phyloP scores from a whole-genome alignment of 2,329 filamentous ascomycete genomes.

The Colletotrichum lindemuthianum region DNA sequence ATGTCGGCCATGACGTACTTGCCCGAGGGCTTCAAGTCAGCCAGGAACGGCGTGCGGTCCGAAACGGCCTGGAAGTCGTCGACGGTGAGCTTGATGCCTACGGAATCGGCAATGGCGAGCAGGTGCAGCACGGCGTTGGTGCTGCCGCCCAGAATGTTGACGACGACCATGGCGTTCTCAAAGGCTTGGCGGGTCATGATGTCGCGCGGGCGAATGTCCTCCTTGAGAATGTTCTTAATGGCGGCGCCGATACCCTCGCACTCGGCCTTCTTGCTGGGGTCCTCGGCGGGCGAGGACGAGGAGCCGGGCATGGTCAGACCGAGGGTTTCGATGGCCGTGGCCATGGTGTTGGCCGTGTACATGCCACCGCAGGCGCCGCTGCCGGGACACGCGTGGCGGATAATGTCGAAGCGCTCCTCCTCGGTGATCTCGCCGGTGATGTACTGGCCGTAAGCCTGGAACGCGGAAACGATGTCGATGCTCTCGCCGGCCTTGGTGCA shows the following conservation, averaged over 20 bases:
- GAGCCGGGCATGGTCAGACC: slow-evolving; percentile 86
- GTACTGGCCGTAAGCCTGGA: slow-evolving; percentile 97
- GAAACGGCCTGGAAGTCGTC: slow-evolving; percentile 89
- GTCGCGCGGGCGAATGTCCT: slow-evolving; percentile 81
- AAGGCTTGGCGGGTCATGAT: slow-evolving; percentile 84
- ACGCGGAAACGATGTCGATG: slow-evolving; percentile 96
- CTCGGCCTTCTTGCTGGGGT: slow-evolving; percentile 75
- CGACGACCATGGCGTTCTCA: slow-evolving; percentile 85
- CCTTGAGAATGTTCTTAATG: slow-evolving; percentile 77
- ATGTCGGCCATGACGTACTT: slow-evolving; percentile 88
- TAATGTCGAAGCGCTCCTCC: slow-evolving; percentile 92
- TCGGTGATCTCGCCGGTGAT: slow-evolving; percentile 91
- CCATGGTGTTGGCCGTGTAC: slow-evolving; percentile 97
- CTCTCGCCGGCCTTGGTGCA: slow-evolving; percentile 80
- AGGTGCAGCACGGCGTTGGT: slow-evolving; percentile 88
- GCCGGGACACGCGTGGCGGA: slow-evolving; percentile 82
- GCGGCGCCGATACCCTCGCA: slow-evolving; percentile 77
- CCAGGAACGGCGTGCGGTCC: slow-evolving; percentile 81
- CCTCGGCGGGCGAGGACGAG: slow-evolving; percentile 82
- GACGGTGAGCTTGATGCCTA: slow-evolving; percentile 83
- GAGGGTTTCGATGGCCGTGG: slow-evolving; percentile 91
- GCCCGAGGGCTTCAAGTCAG: slow-evolving; percentile 85
- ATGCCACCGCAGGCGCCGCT: slow-evolving; percentile 81
- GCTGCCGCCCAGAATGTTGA: slow-evolving; percentile 84
- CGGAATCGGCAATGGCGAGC: slow-evolving; percentile 84